Base-by-base conservation (phyloP, 352 stramenopile species). In the Globisporangium alternatum region DNA sequence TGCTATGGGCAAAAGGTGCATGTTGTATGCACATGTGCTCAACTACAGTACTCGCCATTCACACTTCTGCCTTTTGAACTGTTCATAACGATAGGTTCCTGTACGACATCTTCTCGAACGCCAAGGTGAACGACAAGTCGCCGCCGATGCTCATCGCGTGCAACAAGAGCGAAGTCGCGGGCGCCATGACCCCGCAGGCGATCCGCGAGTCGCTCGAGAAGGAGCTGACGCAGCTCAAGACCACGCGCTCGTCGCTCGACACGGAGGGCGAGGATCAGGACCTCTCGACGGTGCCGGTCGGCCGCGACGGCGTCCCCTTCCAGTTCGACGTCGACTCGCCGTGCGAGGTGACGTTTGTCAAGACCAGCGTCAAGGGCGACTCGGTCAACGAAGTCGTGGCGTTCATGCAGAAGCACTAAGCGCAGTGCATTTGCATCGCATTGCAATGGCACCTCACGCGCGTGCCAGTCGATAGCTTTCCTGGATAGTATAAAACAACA, bases 101-200 rank as follows among this genome's bases (percentile, higher is more conserved):
- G 53, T 92, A 92, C 72, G 84, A 96, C 69, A 87, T 96, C 37
- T 93, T 96, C 60, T 82, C 84, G 17, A 88, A 89, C 59, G 82
- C 87, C 62, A 94, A 89, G 69, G 70, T 95, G 65, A 92, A 93
- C 65, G 86, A 95, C 70, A 60, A 81, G 45, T 70, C 76, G 43
- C 78, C 78, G 28, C 76, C 80, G 54, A 80, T 96, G 64, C 68
- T 95, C 60, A 77, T 96, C 45, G 80, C 75, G 55, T 95, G 86
- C 76, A 96, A 92, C 74, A 96, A 96, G 78, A 89, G 75, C 65
- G 88, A 96, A 30, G 64, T 72, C 10, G 5, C 66, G 1, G 68
- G 72, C 8, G 77, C 80, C 17, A 74, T 76, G 41, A 89, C 65
- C 30, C 67, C 82, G 6, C 65, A 87, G 60, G 67, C 67, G 3